Base-by-base conservation (phyloP, 2,329 filamentous ascomycete genomes). In the Biscogniauxia marginata region DNA sequence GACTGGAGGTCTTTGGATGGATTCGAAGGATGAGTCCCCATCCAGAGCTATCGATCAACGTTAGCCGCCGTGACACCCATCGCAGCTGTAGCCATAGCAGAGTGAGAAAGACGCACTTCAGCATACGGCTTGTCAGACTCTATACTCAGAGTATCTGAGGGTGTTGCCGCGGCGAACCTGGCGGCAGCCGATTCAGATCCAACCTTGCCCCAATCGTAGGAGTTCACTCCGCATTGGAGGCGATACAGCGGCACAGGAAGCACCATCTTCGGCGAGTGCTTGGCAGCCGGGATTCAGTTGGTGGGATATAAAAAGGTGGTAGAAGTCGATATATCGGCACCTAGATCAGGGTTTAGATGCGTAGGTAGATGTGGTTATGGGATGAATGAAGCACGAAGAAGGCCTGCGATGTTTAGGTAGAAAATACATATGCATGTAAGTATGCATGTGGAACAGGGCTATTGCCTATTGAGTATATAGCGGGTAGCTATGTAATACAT, bases 171-270 rank as follows among this genome's bases (percentile, higher is more conserved):
- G 43, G 93, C 93, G 73, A 90, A 98, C 67, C 87, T 89, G 62
- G 95, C 95, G 50, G 93, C 95, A 13, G 93, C 90, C 49, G 93
- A 98, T 56, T 89, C 84, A 60, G 84, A 84, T 68, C 95, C 95
- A 70, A 92, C 84, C 81, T 99, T 99, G 64, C 93, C 95, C 95
- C 95, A 99, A 78, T 97, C 95, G 73, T 99, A 99, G 75, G 93
- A 97, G 76, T 98, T 98, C 70, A 96, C 91, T 70, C 93, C 95
- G 78, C 90, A 93, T 74, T 90, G 87, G 63, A 98, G 85, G 65
- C 91, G 86, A 72, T 96, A 82, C 52, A 98, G 79, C 68, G 93
- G 93, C 59, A 95, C 85, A 70, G 89, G 89, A 83, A 93, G 54
- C 52, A 69, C 66, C 63, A 69, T 70, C 50, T 21, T 63, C 19